Conservation (phyloP, 108 stramenopile genomes). For the Discostella stelligeroides region DNA sequence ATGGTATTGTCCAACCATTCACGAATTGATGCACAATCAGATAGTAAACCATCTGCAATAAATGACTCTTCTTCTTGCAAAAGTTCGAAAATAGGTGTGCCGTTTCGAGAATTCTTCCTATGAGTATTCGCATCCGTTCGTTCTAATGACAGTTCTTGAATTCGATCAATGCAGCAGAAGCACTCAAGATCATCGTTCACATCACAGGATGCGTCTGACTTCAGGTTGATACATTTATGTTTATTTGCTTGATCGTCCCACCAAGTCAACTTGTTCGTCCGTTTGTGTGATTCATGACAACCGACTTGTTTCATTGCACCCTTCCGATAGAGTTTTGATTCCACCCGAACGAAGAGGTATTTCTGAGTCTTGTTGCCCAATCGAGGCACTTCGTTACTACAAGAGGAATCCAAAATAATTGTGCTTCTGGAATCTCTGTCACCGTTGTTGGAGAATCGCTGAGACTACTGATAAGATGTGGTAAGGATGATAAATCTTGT, state of each 20-base stretch:
- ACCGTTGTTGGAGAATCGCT: not conserved
- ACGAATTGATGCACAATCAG: not conserved
- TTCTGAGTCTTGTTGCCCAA: not conserved
- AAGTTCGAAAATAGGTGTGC: no score
- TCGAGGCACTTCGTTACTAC: conserved; percentile 4
- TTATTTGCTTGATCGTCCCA: conserved; percentile 39
- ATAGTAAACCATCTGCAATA: conserved; percentile 2
- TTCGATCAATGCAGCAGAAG: not conserved
- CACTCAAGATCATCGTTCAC: conserved; percentile 11
- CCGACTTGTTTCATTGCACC: conserved; percentile 17
- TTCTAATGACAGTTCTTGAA: no score
- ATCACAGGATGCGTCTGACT: conserved; percentile 17
- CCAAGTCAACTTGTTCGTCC: conserved; percentile 43
- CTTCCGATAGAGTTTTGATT: conserved; percentile 8
- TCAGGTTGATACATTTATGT: conserved; percentile 29
- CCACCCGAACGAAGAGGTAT: conserved; percentile 19
- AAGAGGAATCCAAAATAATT: conserved; percentile 8
- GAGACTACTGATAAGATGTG: no score
- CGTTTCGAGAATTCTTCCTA: no score
- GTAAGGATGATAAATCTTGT: no score
- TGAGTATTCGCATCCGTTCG: no score
- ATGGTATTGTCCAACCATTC: conserved; percentile 14
- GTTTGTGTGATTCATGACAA: not conserved
- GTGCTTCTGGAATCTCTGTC: not conserved
- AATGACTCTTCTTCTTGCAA: no score